Conservation (phyloP, 768 basidiomycete genomes). For the Lactarius quietus region DNA sequence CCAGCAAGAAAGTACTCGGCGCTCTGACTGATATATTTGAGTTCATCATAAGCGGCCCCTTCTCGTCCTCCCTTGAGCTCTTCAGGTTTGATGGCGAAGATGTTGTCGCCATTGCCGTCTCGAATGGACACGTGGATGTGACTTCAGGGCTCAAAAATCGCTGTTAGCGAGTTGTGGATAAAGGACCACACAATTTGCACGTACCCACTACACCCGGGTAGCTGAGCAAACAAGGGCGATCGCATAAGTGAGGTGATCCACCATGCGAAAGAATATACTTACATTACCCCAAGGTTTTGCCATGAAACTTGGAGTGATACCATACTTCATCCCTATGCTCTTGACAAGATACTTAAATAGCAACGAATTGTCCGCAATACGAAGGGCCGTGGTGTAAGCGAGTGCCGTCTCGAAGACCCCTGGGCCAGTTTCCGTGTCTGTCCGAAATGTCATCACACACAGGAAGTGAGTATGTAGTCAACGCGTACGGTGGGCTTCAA, state of each 20-base stretch:
- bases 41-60: conserved; percentile 75
- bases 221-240: conserved; percentile 40
- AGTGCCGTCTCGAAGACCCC: conserved; percentile 86
- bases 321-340: conserved; percentile 85
- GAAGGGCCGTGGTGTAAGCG: conserved; percentile 71
- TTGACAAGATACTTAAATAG: conserved; percentile 93
- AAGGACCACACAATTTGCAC: conserved; percentile 24
- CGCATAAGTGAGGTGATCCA: background rate
- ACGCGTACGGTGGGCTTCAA: conserved; percentile 79
- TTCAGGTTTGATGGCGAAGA: conserved; percentile 68
- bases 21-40: conserved; percentile 75
- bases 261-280: conserved; percentile 3
- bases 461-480: background rate
- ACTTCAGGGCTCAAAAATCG: conserved; percentile 36
- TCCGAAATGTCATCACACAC: background rate
- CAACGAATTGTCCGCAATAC: conserved; percentile 89
- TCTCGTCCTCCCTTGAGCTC: conserved; percentile 61
- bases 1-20: conserved; percentile 96
- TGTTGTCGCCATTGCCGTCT: conserved; percentile 61
- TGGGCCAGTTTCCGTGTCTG: conserved; percentile 91
- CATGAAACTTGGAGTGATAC: conserved; percentile 95
- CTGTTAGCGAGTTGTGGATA: conserved; percentile 1
- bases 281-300: conserved; percentile 96
- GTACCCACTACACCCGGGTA: conserved; percentile 94
- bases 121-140: conserved; percentile 92